phyloP scores from a whole-genome alignment of 768 basidiomycete species.

The Mycena belliarum region DNA sequence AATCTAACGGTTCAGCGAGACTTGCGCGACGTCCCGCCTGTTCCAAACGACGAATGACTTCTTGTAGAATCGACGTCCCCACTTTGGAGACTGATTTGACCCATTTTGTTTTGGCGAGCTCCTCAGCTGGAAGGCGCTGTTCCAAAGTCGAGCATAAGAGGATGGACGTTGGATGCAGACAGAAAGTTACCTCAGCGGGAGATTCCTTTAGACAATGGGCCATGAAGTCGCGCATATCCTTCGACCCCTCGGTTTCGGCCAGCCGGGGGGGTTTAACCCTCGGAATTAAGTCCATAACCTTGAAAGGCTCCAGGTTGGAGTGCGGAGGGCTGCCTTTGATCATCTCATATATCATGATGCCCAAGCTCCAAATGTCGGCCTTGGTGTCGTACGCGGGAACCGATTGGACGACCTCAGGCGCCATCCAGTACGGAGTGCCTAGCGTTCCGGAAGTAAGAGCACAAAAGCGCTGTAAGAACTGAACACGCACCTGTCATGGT shows the following conservation, averaged over 20 bases:
- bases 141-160: too few relatives aligned
- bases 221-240: conserved; percentile 89
- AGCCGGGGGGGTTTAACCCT: conserved; percentile 81
- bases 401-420: conserved; percentile 91
- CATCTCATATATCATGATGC: conserved; percentile 96
- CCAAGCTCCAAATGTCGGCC: conserved; percentile 97
- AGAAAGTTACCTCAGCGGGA: conserved; percentile 65
- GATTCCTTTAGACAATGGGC: conserved; percentile 78
- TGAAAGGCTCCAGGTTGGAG: conserved; percentile 80
- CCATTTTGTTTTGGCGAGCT: conserved; percentile 86
- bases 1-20: conserved; percentile 68
- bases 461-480: background rate
- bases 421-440: conserved; percentile 99
- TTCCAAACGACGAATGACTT: conserved; percentile 79
- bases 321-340: conserved; percentile 95
- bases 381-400: conserved; percentile 94
- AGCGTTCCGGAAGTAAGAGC: background rate
- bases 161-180: too few relatives aligned
- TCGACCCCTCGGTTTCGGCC: conserved; percentile 74
- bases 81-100: conserved; percentile 75
- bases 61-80: conserved; percentile 69
- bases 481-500: conserved; percentile 64
- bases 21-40: conserved; percentile 77
- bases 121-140: conserved; percentile 90
- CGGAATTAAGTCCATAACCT: conserved; percentile 88